These are phyloP conservation scores for Lepidium didymum DNA, from an alignment of 345 rosid genomes.

Conservation along the genomic window DNA sequence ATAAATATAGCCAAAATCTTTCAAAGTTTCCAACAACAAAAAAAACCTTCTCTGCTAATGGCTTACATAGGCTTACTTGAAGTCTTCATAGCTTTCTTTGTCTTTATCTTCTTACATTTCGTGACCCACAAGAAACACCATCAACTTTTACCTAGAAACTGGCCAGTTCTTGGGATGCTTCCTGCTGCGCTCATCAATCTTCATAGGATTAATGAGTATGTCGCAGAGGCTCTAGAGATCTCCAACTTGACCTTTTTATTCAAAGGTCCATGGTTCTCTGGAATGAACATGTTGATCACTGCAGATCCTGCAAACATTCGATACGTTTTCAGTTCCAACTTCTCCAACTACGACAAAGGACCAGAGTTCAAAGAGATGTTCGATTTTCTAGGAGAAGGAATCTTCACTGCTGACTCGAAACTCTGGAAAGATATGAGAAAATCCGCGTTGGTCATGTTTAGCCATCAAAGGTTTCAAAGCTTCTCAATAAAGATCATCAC, in stretches of 20 bases:
- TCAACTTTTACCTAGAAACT: constrained; percentile 14
- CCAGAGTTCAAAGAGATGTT: constrained; percentile 27
- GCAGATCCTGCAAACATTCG: constrained; percentile 28
- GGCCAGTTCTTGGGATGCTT: constrained; percentile 30
- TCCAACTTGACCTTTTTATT: constrained; percentile 20
- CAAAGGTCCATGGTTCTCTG: constrained; percentile 27
- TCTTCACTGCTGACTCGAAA: constrained; percentile 35
- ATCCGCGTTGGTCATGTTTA: constrained; percentile 13
- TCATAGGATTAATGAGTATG: constrained; percentile 15
- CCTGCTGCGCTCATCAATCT: constrained; percentile 11
- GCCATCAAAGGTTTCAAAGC: constrained; percentile 23
- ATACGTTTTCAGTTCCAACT: constrained; percentile 27
- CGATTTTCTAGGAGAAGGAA: constrained; percentile 30
- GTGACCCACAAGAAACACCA: constrained; percentile 18
- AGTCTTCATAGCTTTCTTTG: constrained; percentile 8
- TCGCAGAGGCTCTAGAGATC: constrained; percentile 7
- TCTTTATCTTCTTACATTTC: constrained; percentile 12
- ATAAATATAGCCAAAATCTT: background rate
- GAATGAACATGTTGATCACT: constrained; percentile 24
- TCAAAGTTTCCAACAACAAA: background rate
- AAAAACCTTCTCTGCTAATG: constrained; percentile 2
- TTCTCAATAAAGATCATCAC: constrained; percentile 10
- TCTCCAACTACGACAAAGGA: constrained; percentile 31
- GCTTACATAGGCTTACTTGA: constrained; percentile 19
- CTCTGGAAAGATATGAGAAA: constrained; percentile 29